Base-by-base conservation (phyloP, 2,329 filamentous ascomycete genomes). In the Penicillium hordei region DNA sequence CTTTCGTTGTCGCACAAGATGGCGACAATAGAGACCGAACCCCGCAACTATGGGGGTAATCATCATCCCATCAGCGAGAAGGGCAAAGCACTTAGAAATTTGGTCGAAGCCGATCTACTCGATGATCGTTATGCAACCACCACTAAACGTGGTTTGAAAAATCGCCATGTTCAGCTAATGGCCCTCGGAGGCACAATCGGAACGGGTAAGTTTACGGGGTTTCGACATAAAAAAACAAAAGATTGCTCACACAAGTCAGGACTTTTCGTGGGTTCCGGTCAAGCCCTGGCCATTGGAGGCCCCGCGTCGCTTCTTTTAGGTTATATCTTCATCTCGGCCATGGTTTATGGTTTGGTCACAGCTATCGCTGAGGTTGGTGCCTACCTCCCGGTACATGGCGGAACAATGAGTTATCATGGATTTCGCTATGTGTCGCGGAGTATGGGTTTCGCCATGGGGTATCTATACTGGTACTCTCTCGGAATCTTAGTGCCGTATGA, bases 401-500 rank as follows among this genome's bases (percentile, higher is more conserved):
- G 73, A 12, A 76, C 74, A 1, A 78, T 79, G 75, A 74, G 72
- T 39, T 77, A 77, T 55, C 75, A 78, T 56, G 76, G 73, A 12
- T 76, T 74, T 55, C 72, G 76, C 10, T 78, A 78, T 49, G 75
- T 77, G 15, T 76, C 72, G 21, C 70, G 76, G 34, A 77, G 74
- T 48, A 57, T 77, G 61, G 75, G 74, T 1, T 78, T 79, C 52
- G 71, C 76, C 10, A 75, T 77, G 62, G 76, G 76, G 19, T 78
- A 76, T 43, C 64, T 76, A 4, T 81, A 81, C 64, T 81, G 79
- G 79, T 81, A 80, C 52, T 75, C 75, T 1, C 65, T 75, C 48
- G 76, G 78, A 0, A 80, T 82, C 31, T 68, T 79, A 38, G 75
- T 81, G 0, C 79, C 77, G 48, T 81, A 83, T 57, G 87, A 89